Evolutionary conservation across 176 grass and related monocot genomes (phyloP).

Genomic region (Hsuehochloa calcarea): DNA sequence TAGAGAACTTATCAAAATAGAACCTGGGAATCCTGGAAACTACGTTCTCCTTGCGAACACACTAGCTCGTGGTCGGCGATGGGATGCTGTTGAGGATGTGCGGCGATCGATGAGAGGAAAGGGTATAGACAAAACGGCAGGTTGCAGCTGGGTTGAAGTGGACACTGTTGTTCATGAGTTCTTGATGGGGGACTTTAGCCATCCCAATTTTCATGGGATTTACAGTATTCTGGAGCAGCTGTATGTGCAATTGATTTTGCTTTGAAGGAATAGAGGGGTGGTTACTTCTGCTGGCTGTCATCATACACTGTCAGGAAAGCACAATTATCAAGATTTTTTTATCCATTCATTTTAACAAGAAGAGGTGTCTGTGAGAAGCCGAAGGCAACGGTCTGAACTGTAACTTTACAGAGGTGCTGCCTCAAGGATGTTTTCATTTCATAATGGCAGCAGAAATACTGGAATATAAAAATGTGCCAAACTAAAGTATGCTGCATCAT

Average conservation of each 20-base stretch:
- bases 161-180: constrained; percentile 40
- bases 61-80: constrained; percentile 39
- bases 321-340: background rate
- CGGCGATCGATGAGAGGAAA: constrained; percentile 47
- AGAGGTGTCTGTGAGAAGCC: background rate
- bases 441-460: background rate
- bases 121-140: constrained; percentile 40
- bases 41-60: constrained; percentile 68
- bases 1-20: constrained; percentile 50
- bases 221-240: constrained; percentile 39
- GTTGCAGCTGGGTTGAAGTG: constrained; percentile 67
- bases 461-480: background rate
- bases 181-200: constrained; percentile 30
- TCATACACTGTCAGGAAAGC: background rate
- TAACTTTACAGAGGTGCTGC: background rate
- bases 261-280: background rate
- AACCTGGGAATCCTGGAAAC: constrained; percentile 58
- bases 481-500: no score
- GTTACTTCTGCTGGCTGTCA: background rate
- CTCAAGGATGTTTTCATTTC: constrained; percentile 6
- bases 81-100: constrained; percentile 46
- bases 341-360: background rate
- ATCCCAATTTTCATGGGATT: constrained; percentile 43
- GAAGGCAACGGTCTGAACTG: background rate
- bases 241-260: constrained; percentile 32